Conservation (phyloP, 768 basidiomycete species). For the Leucocoprinus birnbaumii region DNA sequence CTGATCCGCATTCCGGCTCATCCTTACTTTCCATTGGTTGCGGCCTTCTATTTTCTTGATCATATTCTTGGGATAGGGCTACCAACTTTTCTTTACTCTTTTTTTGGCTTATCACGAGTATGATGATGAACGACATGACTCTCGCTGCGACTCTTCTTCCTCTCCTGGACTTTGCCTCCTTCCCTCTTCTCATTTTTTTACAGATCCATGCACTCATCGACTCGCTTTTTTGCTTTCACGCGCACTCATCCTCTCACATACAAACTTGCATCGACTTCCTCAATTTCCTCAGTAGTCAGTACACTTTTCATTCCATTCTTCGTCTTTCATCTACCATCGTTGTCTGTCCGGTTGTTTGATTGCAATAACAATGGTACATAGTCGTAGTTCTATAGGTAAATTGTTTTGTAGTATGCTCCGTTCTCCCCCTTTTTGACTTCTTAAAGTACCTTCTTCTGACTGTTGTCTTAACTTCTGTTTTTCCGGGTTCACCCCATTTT, state of each 20-base stretch:
- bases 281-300: slow-evolving; percentile 1
- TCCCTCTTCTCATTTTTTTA: not conserved
- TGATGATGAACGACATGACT: slow-evolving; percentile 11
- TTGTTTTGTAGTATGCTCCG: slow-evolving; percentile 9
- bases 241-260: not conserved
- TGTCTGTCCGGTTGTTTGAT: slow-evolving; percentile 11
- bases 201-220: not conserved
- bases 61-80: not conserved
- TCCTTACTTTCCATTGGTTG: slow-evolving; percentile 13
- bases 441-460: slow-evolving; percentile 15
- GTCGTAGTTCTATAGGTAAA: slow-evolving; percentile 9
- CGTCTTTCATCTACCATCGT: slow-evolving; percentile 5
- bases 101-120: slow-evolving; percentile 15
- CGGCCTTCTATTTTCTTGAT: slow-evolving; percentile 18
- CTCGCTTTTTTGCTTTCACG: not conserved
- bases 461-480: slow-evolving; percentile 15
- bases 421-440: slow-evolving; percentile 14
- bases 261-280: slow-evolving; percentile 1
- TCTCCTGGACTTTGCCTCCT: not conserved
- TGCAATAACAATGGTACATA: slow-evolving; percentile 12
- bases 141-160: slow-evolving; percentile 9
- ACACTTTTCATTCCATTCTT: not conserved
- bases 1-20: slow-evolving; percentile 43
- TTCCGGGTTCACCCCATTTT: slow-evolving; percentile 17
- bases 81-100: slow-evolving; percentile 19